A percentile compares a stretch with the other conserved stretches of the same genome.
These are phyloP conservation scores for Zygosaccharomyces bisporus DNA, from an alignment of 805 yeast genomes.

Conservation along the genomic window DNA sequence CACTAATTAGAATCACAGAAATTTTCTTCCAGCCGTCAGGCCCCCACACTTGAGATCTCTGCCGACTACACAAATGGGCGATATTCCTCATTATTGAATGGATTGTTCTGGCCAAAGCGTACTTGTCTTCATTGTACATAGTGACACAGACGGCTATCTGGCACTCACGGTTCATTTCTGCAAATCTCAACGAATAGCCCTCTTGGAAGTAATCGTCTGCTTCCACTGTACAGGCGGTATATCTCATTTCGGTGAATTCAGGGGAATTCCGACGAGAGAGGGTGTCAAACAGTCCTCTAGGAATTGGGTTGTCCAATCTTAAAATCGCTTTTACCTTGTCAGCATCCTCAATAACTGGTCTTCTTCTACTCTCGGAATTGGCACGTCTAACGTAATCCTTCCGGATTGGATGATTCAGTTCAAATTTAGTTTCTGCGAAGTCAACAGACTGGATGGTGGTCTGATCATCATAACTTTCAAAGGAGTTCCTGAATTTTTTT, in stretches of 20 bases:
- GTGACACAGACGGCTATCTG: constrained; percentile 91
- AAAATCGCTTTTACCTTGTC: constrained; percentile 63
- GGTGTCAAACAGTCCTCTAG: constrained; percentile 79
- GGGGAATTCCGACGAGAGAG: constrained; percentile 85
- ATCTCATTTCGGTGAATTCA: constrained; percentile 93
- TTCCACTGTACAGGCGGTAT: constrained; percentile 92
- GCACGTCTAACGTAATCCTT: constrained; percentile 46
- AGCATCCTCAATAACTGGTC: constrained; percentile 38
- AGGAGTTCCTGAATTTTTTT: constrained; percentile 47
- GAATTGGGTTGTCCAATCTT: constrained; percentile 90
- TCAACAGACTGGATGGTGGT: constrained; percentile 35
- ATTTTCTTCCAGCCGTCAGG: constrained; percentile 95
- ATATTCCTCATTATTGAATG: constrained; percentile 92
- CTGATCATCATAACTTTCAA: constrained; percentile 48
- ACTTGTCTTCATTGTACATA: constrained; percentile 95
- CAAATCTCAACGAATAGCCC: constrained; percentile 85
- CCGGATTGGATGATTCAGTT: constrained; percentile 36
- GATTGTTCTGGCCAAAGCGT: constrained; percentile 84
- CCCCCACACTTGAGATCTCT: constrained; percentile 88
- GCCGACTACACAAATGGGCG: constrained; percentile 78
- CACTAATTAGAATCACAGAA: constrained; percentile 86
- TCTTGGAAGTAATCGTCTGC: constrained; percentile 77
- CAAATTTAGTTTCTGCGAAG: constrained; percentile 37
- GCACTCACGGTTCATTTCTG: constrained; percentile 83
- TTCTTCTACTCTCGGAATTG: constrained; percentile 64